Evolutionary conservation across 2,329 filamentous ascomycete genomes (phyloP).

Genomic region (Apiospora malaysiana): DNA sequence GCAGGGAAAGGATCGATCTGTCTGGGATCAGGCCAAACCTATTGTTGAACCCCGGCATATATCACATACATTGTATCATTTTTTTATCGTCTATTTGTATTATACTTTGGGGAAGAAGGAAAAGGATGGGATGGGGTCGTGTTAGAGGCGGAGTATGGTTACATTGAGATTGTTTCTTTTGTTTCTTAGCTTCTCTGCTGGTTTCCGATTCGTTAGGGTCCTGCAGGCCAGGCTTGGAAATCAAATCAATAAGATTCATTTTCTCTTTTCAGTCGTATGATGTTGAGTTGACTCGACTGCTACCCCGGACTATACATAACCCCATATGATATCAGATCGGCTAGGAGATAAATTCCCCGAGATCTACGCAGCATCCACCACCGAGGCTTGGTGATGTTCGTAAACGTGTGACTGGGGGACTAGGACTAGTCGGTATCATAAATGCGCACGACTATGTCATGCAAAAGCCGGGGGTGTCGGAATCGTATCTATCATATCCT

Average conservation of each 20-base stretch:
- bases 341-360: background rate
- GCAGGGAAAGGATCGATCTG: too few species aligned
- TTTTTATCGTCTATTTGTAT: background rate
- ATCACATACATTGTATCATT: background rate
- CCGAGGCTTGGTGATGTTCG: background rate
- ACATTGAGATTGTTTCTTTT: background rate
- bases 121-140: background rate
- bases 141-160: background rate
- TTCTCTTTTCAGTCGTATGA: background rate
- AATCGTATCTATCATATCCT: background rate
- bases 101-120: background rate
- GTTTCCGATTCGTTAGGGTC: constrained; percentile 6
- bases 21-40: background rate
- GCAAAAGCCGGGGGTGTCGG: background rate
- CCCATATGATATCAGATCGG: background rate
- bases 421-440: background rate
- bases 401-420: background rate
- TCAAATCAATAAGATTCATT: background rate
- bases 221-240: background rate
- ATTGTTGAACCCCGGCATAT: background rate
- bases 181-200: background rate
- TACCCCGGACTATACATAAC: background rate
- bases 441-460: too few species aligned
- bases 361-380: background rate
- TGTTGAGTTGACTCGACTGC: too few species aligned